Evolutionary conservation across 768 basidiomycete species (phyloP), one percentile per base, ranked within the genome.

Genomic region (Crepidotus variabilis): DNA sequence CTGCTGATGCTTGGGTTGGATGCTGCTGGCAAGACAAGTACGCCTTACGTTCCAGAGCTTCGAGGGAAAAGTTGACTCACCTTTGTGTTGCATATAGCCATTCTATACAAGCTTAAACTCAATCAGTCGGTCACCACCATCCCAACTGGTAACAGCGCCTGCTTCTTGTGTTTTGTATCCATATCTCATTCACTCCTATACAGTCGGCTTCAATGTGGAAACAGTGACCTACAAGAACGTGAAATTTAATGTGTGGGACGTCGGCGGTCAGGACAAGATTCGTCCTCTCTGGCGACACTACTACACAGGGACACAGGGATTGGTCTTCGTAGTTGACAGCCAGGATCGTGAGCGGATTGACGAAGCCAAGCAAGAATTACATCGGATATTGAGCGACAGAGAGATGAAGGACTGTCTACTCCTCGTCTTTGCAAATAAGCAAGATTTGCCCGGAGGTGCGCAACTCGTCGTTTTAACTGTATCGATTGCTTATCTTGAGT

Each of bases 181-280:
- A 55, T 50, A 18, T 59, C 47, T 35, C 47, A 48, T 35, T 24
- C 50, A 20, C 23, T 51, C 52, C 13, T 13, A 51, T 46, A 35
- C 57, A 93, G 94, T 97, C 69, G 96, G 96, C 21, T 98, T 98
- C 84, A 98, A 98, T 67, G 96, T 98, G 58, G 96, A 98, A 75
- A 98, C 96, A 2, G 96, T 98, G 52, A 97, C 94, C 48, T 98
- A 98, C 77, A 97, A 97, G 82, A 98, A 98, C 60, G 94, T 93
- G 67, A 92, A 92, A 70, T 94, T 93, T 78, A 93, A 92, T 62
- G 88, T 92, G 6, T 91, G 94, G 93, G 94, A 97, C 69, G 96
- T 98, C 39, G 96, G 96, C 65, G 96, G 96, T n/a, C 96, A 98
- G 75, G 96, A 98, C 79, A 98, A 98, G 82, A 98, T 98, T 68